Evolutionary conservation across 2,329 filamentous ascomycete species (phyloP), one percentile per base, ranked within the genome.

Genomic region (Fusarium buharicum): DNA sequence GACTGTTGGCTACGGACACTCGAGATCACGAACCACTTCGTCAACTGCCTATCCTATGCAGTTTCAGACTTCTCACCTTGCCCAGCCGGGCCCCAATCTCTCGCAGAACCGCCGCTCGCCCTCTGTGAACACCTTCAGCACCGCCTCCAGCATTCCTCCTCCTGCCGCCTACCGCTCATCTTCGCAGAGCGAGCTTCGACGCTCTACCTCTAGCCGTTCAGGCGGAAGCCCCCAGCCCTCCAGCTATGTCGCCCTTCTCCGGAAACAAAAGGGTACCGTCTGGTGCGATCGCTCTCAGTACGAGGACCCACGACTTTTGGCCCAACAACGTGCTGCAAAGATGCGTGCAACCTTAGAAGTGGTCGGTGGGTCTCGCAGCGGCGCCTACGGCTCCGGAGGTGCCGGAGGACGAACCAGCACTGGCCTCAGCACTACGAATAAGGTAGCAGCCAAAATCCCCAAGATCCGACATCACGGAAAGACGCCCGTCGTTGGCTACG

Each of bases 231-330:
- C 81, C 14, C 84, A 85, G 60, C 79, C 90, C 2, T 84, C 84
- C n/a, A 89, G 92, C 64, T 99, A 99, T 76, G 95, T 99, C 47
- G 93, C 95, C 31, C 84, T 97, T n/a, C 89, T 99, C 79, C 88
- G 95, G 62, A 94, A 93, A 75, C 95, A 99, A 78, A 98, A 98
- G 76, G 95, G 93, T 28, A 99, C 95, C 0, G 95, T 99, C 5
- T 99, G 95, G 95, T 97, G 93, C 79, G 95, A 98, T 74, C 90
- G 93, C 50, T 86, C 94, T 10, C 95, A 99, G 75, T 88, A 91
- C 61, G 93, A 98, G 76, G 95, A 99, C 74, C 92, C 94, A 1
- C 86, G 92, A 46, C 80, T 95, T 54, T 80, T 90, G 4, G 93
- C 92, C 24, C 90, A 93, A 71, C 93, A 96, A 75, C 86, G 91